Evolutionary conservation across 176 grass and related monocot species (phyloP), one percentile per base, ranked within the genome.

Genomic region (Leersia perrieri): DNA sequence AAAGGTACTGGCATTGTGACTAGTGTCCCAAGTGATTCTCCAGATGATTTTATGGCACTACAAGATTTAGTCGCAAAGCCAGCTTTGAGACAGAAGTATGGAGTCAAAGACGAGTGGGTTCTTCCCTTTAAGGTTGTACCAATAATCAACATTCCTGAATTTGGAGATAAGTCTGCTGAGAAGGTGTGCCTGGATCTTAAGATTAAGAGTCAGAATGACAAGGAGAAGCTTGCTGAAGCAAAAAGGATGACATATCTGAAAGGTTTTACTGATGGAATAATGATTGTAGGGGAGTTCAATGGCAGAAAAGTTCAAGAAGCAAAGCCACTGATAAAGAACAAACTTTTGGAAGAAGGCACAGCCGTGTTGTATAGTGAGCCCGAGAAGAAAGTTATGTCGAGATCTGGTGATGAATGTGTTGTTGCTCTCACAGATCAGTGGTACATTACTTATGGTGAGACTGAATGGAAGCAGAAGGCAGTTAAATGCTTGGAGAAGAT

Each of bases 401-500:
- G 94, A 62, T 97, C 94, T n/a, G 94, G 94, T 27, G 90, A 97
- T 45, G 86, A 97, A 64, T 97, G 94, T 73, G 88, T 97, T 11
- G 94, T 93, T 40, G 94, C 94, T 62, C 73, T 97, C 2, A 97
- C 90, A 22, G 86, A 93, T 53, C 94, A 97, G 65, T 97, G 94
- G 88, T 91, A 87, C 80, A 93, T 93, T 57, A 97, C 77, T 62
- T 97, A 97, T 68, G 94, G 94, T 84, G 90, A 97, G 79, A 77
- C n/a, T 44, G 90, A 89, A 25, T 93, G 90, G 94, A 97, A 87
- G 84, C 76, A 78, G 33, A 71, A 79, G 79, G 94, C 94, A 53
- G 57, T 70, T 63, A 81, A 70, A 39, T 97, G 94, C 76, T 81
- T 97, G 73, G 67, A 66, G 4, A 67, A 25, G 4, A 97, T 97